These are phyloP conservation scores for Dipteronia sinensis DNA, from an alignment of 345 rosid species.

Conservation along the genomic window DNA sequence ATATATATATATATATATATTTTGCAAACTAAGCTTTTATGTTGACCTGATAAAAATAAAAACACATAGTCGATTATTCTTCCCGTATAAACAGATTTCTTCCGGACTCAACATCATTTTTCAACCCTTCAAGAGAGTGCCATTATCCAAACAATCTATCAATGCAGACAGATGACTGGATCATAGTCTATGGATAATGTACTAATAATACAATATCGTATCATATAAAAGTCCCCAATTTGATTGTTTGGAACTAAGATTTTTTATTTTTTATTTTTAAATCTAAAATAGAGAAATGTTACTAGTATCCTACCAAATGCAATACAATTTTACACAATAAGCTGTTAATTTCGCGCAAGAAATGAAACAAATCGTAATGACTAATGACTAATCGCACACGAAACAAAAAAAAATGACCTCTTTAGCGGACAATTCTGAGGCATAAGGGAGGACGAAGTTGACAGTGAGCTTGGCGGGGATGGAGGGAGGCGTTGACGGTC, in stretches of 20 bases:
- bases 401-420: constrained; percentile 43
- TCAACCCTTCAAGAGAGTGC: not conserved
- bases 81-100: not conserved
- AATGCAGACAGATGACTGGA: not conserved
- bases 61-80: not conserved
- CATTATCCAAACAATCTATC: not conserved
- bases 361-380: not conserved
- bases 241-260: not conserved
- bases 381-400: no score
- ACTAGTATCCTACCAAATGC: no score
- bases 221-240: no score
- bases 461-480: constrained; percentile 54
- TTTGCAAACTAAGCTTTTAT: not conserved
- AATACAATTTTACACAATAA: not conserved
- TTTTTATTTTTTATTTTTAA: no score
- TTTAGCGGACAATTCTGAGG: constrained; percentile 41
- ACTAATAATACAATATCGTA: no score
- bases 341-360: not conserved
- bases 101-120: not conserved
- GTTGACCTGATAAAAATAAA: not conserved
- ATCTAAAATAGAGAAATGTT: no score
- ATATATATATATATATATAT: not conserved
- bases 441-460: constrained; percentile 55
- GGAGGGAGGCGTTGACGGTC: constrained; percentile 39
- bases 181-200: not conserved